Evolutionary conservation across 2,329 filamentous ascomycete genomes (phyloP), one percentile per base, ranked within the genome.

Genomic region (Rachicladosporium sp.): DNA sequence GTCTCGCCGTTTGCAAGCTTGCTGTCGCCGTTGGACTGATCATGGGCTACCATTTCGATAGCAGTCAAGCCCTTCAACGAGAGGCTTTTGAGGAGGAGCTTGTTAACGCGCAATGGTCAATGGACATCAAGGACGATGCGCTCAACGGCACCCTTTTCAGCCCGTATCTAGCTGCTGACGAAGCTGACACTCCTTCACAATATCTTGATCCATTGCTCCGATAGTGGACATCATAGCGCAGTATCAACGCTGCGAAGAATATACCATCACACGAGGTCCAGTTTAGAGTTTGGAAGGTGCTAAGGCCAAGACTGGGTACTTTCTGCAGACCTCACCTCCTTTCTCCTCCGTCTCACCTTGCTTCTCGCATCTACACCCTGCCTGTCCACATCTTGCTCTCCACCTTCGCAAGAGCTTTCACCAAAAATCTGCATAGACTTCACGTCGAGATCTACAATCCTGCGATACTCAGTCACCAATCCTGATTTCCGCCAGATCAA

Each of bases 1-100:
- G 78, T 73, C 59, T 87, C 82, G 33, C 42, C 15, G 35, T 15
- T 38, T 35, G 37, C 23, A 6, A 13, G n/a, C 31, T 29, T 19
- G 34, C 10, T 3, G 30, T 11, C 23, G 9, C 39, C 39, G 10
- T 41, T 41, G 12, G 39, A 23, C 5, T 41, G 34, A 19, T 30
- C 13, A 29, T 41, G 30, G 23, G 39, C 15, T 3, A 29, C 29
- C 36, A 37, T 37, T 6, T 4, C 31, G 35, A 13, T 11, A 11
- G n/a, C 31, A 27, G 23, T 27, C 23, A 27, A 27, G 31, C 10
- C n/a, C 31, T 11, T 11, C 31, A 32, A 15, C 31, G 11, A 6
- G n/a, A 29, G 13, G 12, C 8, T 36, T 12, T 29, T 36, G 3
- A 23, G 23, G 21, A 12, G 35, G 35, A 21, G 31, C 4, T 34